A percentile compares a stretch with the other conserved stretches of the same genome.
Conservation (phyloP, 768 basidiomycete genomes). For the Bullera alba region DNA sequence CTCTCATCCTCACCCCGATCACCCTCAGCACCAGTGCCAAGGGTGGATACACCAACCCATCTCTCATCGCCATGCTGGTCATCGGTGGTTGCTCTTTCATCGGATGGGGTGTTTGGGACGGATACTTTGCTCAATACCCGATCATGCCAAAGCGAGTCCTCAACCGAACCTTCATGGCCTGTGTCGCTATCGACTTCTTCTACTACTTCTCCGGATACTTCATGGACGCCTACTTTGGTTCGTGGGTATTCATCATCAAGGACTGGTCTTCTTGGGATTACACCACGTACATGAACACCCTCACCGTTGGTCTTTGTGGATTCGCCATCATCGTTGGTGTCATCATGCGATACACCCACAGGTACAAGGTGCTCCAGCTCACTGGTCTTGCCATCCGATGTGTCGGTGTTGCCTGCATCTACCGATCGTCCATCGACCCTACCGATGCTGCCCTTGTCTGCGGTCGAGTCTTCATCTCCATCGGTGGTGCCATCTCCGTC, state of each 20-base stretch:
- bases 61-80: constrained; percentile 51
- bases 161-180: constrained; percentile 41
- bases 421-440: constrained; percentile 14
- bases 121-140: constrained; percentile 43
- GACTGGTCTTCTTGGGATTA: constrained; percentile 43
- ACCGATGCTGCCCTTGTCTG: constrained; percentile 37
- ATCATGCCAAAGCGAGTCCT: constrained; percentile 46
- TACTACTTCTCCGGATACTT: constrained; percentile 32
- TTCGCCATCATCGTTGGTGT: constrained; percentile 42
- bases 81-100: constrained; percentile 51
- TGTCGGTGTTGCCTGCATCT: constrained; percentile 30
- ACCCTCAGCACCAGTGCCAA: constrained; percentile 31
- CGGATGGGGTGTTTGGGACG: constrained; percentile 43
- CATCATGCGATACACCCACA: constrained; percentile 32
- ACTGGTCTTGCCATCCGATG: constrained; percentile 9
- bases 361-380: constrained; percentile 41
- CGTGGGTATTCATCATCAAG: constrained; percentile 43
- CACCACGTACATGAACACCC: constrained; percentile 14
- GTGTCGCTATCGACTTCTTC: constrained; percentile 22
- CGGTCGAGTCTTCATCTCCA: constrained; percentile 36
- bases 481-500: constrained; percentile 41
- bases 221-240: constrained; percentile 17
- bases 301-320: constrained; percentile 32
- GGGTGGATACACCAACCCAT: constrained; percentile 29
- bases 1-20: constrained; percentile 31